These are phyloP conservation scores for Trametes cingulata DNA, from an alignment of 768 basidiomycete genomes.

Conservation along the genomic window DNA sequence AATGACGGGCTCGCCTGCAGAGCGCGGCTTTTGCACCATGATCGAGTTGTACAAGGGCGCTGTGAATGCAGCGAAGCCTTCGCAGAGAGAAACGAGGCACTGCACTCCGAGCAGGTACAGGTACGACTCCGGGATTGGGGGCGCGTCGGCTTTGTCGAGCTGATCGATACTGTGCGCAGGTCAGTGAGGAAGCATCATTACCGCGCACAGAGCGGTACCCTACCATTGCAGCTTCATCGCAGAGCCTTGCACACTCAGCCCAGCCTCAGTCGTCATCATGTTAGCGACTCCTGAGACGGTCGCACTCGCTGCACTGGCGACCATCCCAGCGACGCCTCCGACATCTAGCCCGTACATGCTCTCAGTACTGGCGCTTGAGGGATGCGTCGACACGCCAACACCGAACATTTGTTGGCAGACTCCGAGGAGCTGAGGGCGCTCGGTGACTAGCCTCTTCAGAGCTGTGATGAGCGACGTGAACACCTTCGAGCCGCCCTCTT, in stretches of 20 bases:
- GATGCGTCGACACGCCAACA: constrained; percentile 54
- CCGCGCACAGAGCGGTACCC: constrained; percentile 27
- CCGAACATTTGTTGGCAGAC: constrained; percentile 80
- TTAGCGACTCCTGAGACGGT: constrained; percentile 84
- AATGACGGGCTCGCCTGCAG: constrained; percentile 62
- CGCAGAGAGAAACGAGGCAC: constrained; percentile 81
- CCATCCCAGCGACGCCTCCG: constrained; percentile 75
- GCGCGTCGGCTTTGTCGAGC: constrained; percentile 95
- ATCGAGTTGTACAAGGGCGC: constrained; percentile 75
- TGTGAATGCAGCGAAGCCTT: constrained; percentile 76
- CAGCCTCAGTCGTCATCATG: constrained; percentile 73
- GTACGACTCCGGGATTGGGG: constrained; percentile 90
- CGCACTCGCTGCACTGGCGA: constrained; percentile 79
- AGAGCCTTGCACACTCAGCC: constrained; percentile 70
- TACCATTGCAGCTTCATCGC: constrained; percentile 95
- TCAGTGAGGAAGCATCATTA: background rate
- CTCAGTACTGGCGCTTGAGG: constrained; percentile 35
- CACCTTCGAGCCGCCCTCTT: constrained; percentile 61
- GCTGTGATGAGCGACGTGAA: constrained; percentile 79
- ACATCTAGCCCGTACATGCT: constrained; percentile 61
- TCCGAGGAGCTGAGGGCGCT: constrained; percentile 85
- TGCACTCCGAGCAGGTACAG: constrained; percentile 91
- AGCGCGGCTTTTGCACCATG: constrained; percentile 61
- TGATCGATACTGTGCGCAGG: constrained; percentile 79
- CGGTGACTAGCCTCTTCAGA: constrained; percentile 83